These are phyloP conservation scores for Salix dunnii DNA, from an alignment of 345 rosid species.

Conservation along the genomic window DNA sequence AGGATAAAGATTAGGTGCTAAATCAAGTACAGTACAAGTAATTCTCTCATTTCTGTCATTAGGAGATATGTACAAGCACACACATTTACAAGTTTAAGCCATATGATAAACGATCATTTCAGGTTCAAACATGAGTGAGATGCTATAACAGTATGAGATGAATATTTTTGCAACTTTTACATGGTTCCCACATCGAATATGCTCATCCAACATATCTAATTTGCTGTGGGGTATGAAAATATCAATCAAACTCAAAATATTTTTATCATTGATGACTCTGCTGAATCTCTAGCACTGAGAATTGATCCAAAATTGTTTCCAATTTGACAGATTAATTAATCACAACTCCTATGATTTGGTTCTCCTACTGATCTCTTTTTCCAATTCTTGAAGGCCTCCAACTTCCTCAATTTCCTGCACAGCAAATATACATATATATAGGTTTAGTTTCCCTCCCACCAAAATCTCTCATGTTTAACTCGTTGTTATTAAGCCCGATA, in stretches of 20 bases:
- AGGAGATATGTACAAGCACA: not conserved
- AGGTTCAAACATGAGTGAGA: not conserved
- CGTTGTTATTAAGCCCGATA: too few species aligned
- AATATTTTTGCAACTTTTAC: not conserved
- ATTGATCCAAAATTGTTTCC: not conserved
- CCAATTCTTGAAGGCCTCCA: slow-evolving; percentile 49
- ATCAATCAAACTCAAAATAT: not conserved
- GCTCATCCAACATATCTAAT: not conserved
- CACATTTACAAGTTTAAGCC: not conserved
- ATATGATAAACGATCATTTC: not conserved
- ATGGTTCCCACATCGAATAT: not conserved
- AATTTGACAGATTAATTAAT: not conserved
- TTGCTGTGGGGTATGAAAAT: not conserved
- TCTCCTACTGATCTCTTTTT: slow-evolving; percentile 30
- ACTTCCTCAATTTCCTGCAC: slow-evolving; percentile 54
- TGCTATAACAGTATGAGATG: not conserved
- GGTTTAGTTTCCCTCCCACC: too few species aligned
- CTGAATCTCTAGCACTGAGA: not conserved
- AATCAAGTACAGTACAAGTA: not conserved
- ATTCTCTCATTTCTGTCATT: not conserved
- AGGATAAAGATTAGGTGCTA: not conserved
- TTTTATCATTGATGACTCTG: not conserved
- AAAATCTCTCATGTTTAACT: too few species aligned
- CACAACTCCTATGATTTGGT: not conserved
- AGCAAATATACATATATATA: not conserved